Base-by-base conservation (phyloP, 352 stramenopile genomes). In the Detonula confervacea region DNA sequence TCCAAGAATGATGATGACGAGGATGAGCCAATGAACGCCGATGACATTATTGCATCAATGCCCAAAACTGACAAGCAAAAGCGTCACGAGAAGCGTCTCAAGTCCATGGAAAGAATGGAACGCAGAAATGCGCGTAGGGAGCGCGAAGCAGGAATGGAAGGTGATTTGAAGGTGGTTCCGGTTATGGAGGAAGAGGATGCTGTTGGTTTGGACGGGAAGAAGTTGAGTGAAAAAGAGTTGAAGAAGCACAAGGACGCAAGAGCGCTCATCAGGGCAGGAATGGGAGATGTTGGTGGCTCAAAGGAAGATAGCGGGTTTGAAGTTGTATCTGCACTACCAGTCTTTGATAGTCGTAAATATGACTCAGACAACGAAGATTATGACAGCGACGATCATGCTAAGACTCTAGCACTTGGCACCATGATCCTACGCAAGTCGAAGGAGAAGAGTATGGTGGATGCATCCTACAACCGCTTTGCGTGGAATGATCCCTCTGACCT, bases 21-120 rank as follows among this genome's bases (percentile, higher is more conserved):
- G 57, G 92, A 95, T 72, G 83, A 65, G 60, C 80, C 18, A 64
- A 64, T 91, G 6, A 84, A 81, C 63, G 90, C 86, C 0, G 88
- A 93, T 20, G 81, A 90, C 20, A 78, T 95, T 3, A 69, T 96
- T 56, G 84, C 87, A 0, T 91, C 93, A 8, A 99, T 99, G 95
- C 97, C 97, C 0, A 98, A 98, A 86, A 99, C 97, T 0, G 98
- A 99, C 72, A 99, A 99, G 81, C 91, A 99, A 77, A 96, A 98
- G 66, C 96, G 98, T 30, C 95, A 98, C 55, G 96, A 98, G 42
- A 99, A 99, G 83, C 93, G 97, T 16, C 95, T 98, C 68, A 98
- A 98, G 60, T 96, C 95, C 0, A 93, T 94, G 61, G 94, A 97
- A 7, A 92, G 96, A 0, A 91, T 98, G 59, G 95, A 98, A 84